Evolutionary conservation across 257 asterid species (phyloP).

Genomic region (Agastache rugosa): DNA sequence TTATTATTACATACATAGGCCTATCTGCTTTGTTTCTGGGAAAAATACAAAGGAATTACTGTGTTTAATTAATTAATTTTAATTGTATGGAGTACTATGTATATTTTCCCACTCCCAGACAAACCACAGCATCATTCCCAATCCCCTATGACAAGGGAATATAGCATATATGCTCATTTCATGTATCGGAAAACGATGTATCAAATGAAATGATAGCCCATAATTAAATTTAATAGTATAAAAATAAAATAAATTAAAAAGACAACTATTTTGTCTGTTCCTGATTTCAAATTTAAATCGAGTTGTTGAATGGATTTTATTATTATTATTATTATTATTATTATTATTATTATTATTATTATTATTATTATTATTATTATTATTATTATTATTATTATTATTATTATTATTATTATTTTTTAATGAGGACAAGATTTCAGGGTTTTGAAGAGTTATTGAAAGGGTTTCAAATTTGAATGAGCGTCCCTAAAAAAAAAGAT

Average conservation of each 20-base stretch:
- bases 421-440: background rate
- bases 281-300: background rate
- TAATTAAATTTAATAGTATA: background rate
- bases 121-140: slow-evolving; percentile 6
- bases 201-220: too few species aligned
- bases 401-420: too few species aligned
- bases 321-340: too few species aligned
- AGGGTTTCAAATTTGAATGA: too few species aligned
- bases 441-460: background rate
- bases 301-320: background rate
- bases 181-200: background rate
- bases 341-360: too few species aligned
- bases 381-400: too few species aligned
- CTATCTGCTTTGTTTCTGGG: background rate
- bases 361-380: too few species aligned
- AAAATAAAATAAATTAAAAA: background rate
- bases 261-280: background rate
- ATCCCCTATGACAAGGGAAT: background rate
- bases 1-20: background rate
- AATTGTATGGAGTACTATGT: too few species aligned
- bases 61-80: background rate
- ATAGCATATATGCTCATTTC: slow-evolving; percentile 3
- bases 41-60: background rate
- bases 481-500: too few species aligned
- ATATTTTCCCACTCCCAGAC: background rate